These are phyloP conservation scores for Mucor indicus DNA, from an alignment of 371 early-diverging fungal species.

Conservation along the genomic window DNA sequence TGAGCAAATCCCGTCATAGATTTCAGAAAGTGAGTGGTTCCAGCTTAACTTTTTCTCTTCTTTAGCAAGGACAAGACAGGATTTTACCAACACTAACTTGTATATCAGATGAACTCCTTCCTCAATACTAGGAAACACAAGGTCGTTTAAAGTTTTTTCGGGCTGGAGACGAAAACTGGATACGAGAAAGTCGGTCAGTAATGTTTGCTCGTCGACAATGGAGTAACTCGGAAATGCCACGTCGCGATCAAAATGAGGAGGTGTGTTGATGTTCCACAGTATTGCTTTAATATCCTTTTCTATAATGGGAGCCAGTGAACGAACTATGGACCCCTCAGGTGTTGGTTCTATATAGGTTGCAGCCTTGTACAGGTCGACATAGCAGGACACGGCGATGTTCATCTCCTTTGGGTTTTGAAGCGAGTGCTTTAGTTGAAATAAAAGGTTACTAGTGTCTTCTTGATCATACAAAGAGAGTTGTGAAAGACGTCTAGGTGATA, in stretches of 20 bases:
- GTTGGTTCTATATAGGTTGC: conserved; percentile 66
- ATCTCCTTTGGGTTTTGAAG: conserved; percentile 54
- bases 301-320: conserved; percentile 68
- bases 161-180: conserved; percentile 72
- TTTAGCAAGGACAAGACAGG: conserved; percentile 65
- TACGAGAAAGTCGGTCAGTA: conserved; percentile 69
- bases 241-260: too few relatives aligned
- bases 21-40: conserved; percentile 65
- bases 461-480: conserved; percentile 44
- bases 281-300: conserved; percentile 73
- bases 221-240: too few relatives aligned
- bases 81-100: conserved; percentile 69
- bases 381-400: conserved; percentile 75
- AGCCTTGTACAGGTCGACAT: conserved; percentile 79
- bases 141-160: conserved; percentile 50
- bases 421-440: conserved; percentile 65
- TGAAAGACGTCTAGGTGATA: conserved; percentile 72
- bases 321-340: conserved; percentile 64
- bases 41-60: conserved; percentile 68
- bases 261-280: conserved; percentile 64
- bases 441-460: conserved; percentile 52
- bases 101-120: conserved; percentile 60
- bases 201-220: conserved; percentile 43
- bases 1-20: conserved; percentile 63
- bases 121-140: conserved; percentile 65